These are phyloP conservation scores for Penicillium ucsense DNA, from an alignment of 495 filamentous ascomycete species.

Conservation along the genomic window DNA sequence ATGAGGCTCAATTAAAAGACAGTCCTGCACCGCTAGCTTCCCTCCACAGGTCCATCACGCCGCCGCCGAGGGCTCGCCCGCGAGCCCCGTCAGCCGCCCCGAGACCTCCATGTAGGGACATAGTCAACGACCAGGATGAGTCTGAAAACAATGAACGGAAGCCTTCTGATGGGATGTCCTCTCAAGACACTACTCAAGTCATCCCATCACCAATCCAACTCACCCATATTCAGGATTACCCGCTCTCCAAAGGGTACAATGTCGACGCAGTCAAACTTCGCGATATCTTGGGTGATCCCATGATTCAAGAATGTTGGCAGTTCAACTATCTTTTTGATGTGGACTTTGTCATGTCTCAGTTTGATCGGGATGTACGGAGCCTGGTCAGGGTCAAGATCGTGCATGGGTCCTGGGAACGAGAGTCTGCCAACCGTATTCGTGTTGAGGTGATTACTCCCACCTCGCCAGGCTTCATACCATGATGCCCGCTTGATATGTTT, in stretches of 20 bases:
- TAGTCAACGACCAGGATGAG: neutral
- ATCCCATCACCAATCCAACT: constrained; percentile 63
- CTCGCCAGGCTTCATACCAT: too few relatives aligned
- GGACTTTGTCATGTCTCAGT: constrained; percentile 58
- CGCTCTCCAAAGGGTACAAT: constrained; percentile 44
- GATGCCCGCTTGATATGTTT: too few relatives aligned
- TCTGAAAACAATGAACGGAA: neutral
- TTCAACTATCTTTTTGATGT: constrained; percentile 86
- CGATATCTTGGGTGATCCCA: constrained; percentile 70
- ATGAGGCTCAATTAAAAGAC: neutral
- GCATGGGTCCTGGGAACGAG: constrained; percentile 80
- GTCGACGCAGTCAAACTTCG: constrained; percentile 55
- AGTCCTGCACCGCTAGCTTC: constrained; percentile 16
- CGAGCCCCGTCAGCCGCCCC: neutral
- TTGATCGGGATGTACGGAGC: constrained; percentile 59
- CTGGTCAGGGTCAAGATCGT: constrained; percentile 64
- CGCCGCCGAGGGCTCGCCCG: constrained; percentile 14
- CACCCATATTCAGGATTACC: constrained; percentile 58
- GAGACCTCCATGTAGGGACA: neutral
- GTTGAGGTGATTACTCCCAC: constrained; percentile 46
- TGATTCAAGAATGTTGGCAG: constrained; percentile 80
- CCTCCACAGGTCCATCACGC: constrained; percentile 27
- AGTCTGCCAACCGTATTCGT: constrained; percentile 48
- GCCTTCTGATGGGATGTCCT: neutral
- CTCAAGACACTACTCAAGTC: neutral